Conservation (phyloP, 2,329 filamentous ascomycete species). For the Penicillium sp. region DNA sequence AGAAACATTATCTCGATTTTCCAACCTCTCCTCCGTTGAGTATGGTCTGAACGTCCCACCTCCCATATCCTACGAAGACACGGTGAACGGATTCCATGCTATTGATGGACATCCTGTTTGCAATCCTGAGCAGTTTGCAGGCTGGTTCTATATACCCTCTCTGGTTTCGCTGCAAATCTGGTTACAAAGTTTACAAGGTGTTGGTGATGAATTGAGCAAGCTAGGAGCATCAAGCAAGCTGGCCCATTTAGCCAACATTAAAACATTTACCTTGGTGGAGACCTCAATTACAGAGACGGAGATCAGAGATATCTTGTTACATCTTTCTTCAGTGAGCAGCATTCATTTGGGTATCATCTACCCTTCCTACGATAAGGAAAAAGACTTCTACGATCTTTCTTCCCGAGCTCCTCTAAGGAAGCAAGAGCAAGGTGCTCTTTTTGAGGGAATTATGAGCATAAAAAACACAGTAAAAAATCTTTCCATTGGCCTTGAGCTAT, state of each 20-base stretch:
- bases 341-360: slow-evolving; percentile 1
- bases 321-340: background rate
- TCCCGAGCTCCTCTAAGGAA: background rate
- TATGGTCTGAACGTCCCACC: background rate
- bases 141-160: slow-evolving; percentile 11
- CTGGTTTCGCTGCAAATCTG: slow-evolving; percentile 8
- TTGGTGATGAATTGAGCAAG: background rate
- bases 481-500: background rate
- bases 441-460: background rate
- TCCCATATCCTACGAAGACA: background rate
- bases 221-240: background rate
- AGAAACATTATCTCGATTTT: background rate
- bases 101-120: too few relatives aligned
- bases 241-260: background rate
- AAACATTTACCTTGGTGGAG: background rate
- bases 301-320: background rate
- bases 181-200: background rate
- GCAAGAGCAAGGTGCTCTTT: background rate
- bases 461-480: background rate
- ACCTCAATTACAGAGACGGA: too few relatives aligned
- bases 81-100: background rate
- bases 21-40: background rate
- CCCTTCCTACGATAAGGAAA: background rate
- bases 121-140: background rate
- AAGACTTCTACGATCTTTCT: background rate